Conservation (phyloP, 371 early-diverging fungal species). For the Mortierella sp. region DNA sequence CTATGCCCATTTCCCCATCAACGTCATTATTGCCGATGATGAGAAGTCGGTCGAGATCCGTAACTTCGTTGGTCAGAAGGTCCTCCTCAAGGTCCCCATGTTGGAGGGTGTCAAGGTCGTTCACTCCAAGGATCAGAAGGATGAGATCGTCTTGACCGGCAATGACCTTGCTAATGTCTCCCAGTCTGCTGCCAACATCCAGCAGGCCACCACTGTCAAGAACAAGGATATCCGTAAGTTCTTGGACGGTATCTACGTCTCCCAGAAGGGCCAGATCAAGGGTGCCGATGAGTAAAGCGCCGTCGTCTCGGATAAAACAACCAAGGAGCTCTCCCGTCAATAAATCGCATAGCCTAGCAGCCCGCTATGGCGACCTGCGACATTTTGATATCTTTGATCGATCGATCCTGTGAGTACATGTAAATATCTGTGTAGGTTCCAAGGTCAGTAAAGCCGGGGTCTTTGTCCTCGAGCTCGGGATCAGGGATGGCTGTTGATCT, state of each 20-base stretch:
- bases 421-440: no score
- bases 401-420: no score
- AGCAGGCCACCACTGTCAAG: slow-evolving; percentile 87
- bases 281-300: slow-evolving; percentile 47
- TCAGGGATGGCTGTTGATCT: no score
- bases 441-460: no score
- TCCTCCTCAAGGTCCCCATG: slow-evolving; percentile 90
- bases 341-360: slow-evolving; percentile 31
- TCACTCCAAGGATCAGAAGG: slow-evolving; percentile 92
- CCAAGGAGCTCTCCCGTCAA: slow-evolving; percentile 1
- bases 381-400: neutral
- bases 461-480: no score
- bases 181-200: slow-evolving; percentile 92
- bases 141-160: slow-evolving; percentile 96
- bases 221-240: slow-evolving; percentile 98
- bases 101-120: slow-evolving; percentile 92
- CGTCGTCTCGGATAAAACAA: slow-evolving; percentile 18
- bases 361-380: slow-evolving; percentile 29
- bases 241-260: slow-evolving; percentile 99
- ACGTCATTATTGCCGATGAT: slow-evolving; percentile 90
- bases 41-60: slow-evolving; percentile 95
- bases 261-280: slow-evolving; percentile 69
- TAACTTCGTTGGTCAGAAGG: slow-evolving; percentile 99
- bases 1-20: slow-evolving; percentile 99
- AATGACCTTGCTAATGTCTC: slow-evolving; percentile 98